Conservation (phyloP, 805 yeast species). For the Monosporozyma yasuniensis region DNA sequence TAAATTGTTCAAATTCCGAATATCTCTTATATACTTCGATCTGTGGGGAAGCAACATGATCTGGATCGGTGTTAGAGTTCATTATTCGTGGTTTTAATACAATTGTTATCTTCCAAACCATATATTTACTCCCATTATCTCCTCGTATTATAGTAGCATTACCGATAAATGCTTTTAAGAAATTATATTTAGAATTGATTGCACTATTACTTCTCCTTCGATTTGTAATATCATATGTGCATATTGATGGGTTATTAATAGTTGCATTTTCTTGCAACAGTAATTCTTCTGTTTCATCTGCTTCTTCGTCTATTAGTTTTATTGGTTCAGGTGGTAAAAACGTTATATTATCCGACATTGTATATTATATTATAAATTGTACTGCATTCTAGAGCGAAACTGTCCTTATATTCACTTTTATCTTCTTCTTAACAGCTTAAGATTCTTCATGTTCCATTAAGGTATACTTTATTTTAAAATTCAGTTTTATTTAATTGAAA, state of each 20-base stretch:
- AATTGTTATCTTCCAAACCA: conserved; percentile 25
- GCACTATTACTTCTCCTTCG: conserved; percentile 6
- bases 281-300: conserved; percentile 3
- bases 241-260: neutral
- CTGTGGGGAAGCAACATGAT: conserved; percentile 8
- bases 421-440: neutral
- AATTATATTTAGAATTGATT: conserved; percentile 9
- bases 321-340: conserved; percentile 24
- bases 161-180: conserved; percentile 13
- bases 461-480: neutral
- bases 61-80: neutral
- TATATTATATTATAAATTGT: neutral
- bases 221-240: neutral
- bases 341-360: conserved; percentile 9
- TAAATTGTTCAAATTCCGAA: conserved; percentile 49
- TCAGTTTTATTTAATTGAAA: neutral
- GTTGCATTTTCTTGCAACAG: neutral
- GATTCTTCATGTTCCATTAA: too few relatives aligned
- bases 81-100: conserved; percentile 10
- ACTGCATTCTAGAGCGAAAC: neutral
- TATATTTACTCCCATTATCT: conserved; percentile 19
- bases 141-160: conserved; percentile 26
- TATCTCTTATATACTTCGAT: conserved; percentile 51
- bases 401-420: neutral
- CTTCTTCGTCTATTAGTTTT: conserved; percentile 13